phyloP scores from a whole-genome alignment of 495 filamentous ascomycete species.

The Aspergillus diversus region DNA sequence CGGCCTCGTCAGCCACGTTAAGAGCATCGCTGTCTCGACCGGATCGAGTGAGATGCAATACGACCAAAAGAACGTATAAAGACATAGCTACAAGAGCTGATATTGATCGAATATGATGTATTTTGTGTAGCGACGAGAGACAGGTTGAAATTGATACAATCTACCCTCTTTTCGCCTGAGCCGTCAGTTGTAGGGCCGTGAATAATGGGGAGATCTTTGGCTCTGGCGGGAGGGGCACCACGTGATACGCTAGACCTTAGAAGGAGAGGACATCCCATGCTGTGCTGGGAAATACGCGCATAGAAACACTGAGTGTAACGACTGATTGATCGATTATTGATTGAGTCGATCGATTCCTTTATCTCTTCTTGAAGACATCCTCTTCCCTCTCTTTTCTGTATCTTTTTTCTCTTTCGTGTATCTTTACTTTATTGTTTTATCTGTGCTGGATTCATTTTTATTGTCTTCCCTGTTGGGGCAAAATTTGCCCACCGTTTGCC shows the following conservation, averaged over 20 bases:
- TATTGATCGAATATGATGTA: background rate
- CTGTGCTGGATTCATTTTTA: background rate
- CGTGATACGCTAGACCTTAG: slow-evolving; percentile 32
- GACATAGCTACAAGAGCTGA: background rate
- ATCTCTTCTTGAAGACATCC: background rate
- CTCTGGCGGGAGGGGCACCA: slow-evolving; percentile 23
- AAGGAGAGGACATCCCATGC: slow-evolving; percentile 18
- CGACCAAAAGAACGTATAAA: background rate
- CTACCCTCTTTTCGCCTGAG: background rate
- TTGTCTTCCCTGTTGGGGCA: slow-evolving; percentile 4
- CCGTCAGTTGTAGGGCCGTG: slow-evolving; percentile 4
- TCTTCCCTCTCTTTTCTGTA: background rate
- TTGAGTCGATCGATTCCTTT: slow-evolving; percentile 14
- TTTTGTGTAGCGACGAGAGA: background rate
- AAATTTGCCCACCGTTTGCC: background rate
- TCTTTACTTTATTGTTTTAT: slow-evolving; percentile 3
- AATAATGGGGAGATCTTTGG: slow-evolving; percentile 17
- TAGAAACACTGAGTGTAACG: slow-evolving; percentile 22
- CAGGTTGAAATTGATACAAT: background rate
- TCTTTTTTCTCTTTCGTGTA: background rate
- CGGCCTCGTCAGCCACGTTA: slow-evolving; percentile 2
- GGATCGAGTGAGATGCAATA: background rate
- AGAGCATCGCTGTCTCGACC: background rate
- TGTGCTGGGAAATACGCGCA: slow-evolving; percentile 36
- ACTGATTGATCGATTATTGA: slow-evolving; percentile 20